phyloP scores from a whole-genome alignment of 106 monocot species.

The Triglochin maritima region DNA sequence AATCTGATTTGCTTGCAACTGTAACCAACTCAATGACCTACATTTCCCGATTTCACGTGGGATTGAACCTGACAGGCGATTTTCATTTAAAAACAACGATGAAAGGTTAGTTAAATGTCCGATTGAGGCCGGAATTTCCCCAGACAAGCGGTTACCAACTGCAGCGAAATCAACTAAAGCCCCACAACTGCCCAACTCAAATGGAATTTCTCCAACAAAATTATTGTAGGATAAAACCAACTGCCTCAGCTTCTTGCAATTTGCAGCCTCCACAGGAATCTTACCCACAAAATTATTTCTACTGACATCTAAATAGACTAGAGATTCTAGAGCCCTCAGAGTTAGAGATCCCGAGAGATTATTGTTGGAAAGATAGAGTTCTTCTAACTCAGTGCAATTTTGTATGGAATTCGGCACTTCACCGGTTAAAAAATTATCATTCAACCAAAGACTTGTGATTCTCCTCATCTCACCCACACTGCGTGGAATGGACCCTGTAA shows the following conservation, averaged over 20 bases:
- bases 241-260: not conserved
- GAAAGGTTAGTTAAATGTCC: not conserved
- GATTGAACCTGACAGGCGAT: constrained; percentile 48
- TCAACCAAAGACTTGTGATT: constrained; percentile 24
- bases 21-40: constrained; percentile 25
- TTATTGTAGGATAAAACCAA: constrained; percentile 6
- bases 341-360: constrained; percentile 40
- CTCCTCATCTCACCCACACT: constrained; percentile 34
- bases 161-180: not conserved
- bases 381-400: constrained; percentile 39
- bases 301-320: constrained; percentile 20
- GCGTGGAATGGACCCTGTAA: constrained; percentile 7
- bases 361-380: constrained; percentile 52
- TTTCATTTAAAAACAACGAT: constrained; percentile 27
- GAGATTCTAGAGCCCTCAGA: constrained; percentile 29
- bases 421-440: constrained; percentile 48
- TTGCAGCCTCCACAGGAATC: not conserved
- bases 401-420: constrained; percentile 49
- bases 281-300: constrained; percentile 6
- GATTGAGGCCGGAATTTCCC: constrained; percentile 39
- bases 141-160: constrained; percentile 39
- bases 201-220: constrained; percentile 7
- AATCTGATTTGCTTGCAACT: constrained; percentile 47
- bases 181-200: not conserved
- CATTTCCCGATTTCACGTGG: constrained; percentile 66